These are phyloP conservation scores for Penicillium sumatraense DNA, from an alignment of 2,329 filamentous ascomycete species.

Conservation along the genomic window DNA sequence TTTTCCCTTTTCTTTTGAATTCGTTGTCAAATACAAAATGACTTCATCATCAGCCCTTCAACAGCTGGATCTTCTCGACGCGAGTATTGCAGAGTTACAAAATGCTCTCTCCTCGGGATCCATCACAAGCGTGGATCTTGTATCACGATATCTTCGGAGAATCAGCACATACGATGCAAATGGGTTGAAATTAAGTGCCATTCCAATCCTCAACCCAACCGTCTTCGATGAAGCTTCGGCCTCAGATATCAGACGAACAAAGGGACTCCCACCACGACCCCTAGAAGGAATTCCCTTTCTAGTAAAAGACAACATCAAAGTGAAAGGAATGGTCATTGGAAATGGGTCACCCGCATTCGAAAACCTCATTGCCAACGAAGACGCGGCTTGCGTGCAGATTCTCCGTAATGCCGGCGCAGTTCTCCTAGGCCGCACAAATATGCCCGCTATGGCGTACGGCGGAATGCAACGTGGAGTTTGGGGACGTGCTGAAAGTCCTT, in stretches of 20 bases:
- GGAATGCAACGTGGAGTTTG: constrained; percentile 63
- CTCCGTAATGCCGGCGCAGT: constrained; percentile 57
- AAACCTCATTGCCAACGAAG: constrained; percentile 54
- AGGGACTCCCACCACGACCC: constrained; percentile 39
- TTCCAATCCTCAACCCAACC: constrained; percentile 53
- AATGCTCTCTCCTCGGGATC: constrained; percentile 46
- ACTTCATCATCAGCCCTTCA: not conserved
- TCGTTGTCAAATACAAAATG: constrained; percentile 16
- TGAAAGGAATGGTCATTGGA: constrained; percentile 58
- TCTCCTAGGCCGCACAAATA: constrained; percentile 61
- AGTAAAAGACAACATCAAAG: constrained; percentile 63
- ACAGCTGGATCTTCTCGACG: constrained; percentile 48
- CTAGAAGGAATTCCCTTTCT: constrained; percentile 64
- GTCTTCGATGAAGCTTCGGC: constrained; percentile 54
- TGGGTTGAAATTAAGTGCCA: constrained; percentile 50
- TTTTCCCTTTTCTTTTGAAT: not conserved
- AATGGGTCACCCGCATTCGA: constrained; percentile 61
- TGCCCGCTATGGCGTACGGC: constrained; percentile 64
- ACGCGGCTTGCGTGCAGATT: constrained; percentile 56
- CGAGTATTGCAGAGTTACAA: constrained; percentile 51
- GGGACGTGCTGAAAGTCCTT: constrained; percentile 61
- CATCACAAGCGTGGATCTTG: constrained; percentile 52
- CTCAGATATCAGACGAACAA: constrained; percentile 52
- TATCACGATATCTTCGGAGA: constrained; percentile 52
- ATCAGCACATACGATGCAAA: constrained; percentile 53